A percentile compares a stretch with the other conserved stretches of the same genome.
These are phyloP conservation scores for Yarrowia alimentaria DNA, from an alignment of 805 yeast species.

Conservation along the genomic window DNA sequence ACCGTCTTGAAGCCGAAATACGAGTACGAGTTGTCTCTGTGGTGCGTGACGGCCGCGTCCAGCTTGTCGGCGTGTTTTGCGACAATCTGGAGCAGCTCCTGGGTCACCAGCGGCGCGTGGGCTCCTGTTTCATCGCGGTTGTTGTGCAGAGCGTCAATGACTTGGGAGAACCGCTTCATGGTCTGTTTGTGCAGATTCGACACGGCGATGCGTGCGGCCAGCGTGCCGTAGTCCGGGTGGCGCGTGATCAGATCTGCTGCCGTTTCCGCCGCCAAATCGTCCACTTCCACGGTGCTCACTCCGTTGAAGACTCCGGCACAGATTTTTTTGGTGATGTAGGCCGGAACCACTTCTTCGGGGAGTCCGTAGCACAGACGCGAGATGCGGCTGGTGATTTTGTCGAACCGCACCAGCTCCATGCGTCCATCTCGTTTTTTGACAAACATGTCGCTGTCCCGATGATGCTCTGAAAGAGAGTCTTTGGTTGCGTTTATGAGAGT, in stretches of 20 bases:
- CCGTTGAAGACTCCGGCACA: slow-evolving; percentile 80
- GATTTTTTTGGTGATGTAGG: slow-evolving; percentile 18
- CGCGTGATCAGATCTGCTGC: slow-evolving; percentile 94
- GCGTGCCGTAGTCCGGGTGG: slow-evolving; percentile 89
- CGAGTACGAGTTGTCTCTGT: slow-evolving; percentile 66
- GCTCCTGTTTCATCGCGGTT: slow-evolving; percentile 67
- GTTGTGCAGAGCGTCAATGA: slow-evolving; percentile 59
- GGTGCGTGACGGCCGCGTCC: slow-evolving; percentile 63
- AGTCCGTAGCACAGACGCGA: slow-evolving; percentile 92
- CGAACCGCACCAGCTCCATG: slow-evolving; percentile 89
- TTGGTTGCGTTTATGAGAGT: too few relatives aligned
- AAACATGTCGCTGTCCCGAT: too few relatives aligned
- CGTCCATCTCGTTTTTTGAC: slow-evolving; percentile 92
- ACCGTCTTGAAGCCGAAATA: slow-evolving; percentile 89
- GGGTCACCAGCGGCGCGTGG: slow-evolving; percentile 62
- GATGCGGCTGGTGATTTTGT: slow-evolving; percentile 91
- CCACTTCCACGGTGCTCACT: slow-evolving; percentile 79
- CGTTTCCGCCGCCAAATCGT: slow-evolving; percentile 75
- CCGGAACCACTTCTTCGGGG: slow-evolving; percentile 22
- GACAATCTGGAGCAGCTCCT: slow-evolving; percentile 57
- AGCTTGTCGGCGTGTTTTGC: slow-evolving; percentile 56
- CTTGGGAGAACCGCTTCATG: slow-evolving; percentile 71
- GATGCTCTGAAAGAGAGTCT: too few relatives aligned
- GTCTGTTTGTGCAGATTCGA: slow-evolving; percentile 88
- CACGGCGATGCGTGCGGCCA: slow-evolving; percentile 82